These are phyloP conservation scores for Trichoderma sp. DNA, from an alignment of 2,329 filamentous ascomycete genomes.

Conservation along the genomic window DNA sequence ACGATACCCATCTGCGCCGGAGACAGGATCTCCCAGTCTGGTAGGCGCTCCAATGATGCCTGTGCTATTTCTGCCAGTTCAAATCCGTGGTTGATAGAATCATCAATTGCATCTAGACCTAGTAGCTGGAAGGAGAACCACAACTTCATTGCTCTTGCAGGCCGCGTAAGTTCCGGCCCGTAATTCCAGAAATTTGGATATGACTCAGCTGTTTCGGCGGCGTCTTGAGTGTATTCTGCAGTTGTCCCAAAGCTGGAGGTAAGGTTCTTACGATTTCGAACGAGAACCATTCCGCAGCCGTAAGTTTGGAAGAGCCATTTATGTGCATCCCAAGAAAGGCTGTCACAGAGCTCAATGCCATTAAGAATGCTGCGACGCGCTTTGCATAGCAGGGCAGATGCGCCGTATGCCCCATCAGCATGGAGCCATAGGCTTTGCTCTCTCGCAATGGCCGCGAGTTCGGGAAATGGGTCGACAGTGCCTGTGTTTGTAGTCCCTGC, in stretches of 20 bases:
- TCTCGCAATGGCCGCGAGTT: constrained; percentile 12
- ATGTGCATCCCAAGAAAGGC: constrained; percentile 29
- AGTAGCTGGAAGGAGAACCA: constrained; percentile 28
- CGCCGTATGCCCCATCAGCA: constrained; percentile 28
- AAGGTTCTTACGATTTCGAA: constrained; percentile 22
- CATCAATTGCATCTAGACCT: constrained; percentile 23
- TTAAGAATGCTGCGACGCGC: constrained; percentile 13
- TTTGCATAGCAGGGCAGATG: constrained; percentile 24
- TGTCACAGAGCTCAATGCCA: constrained; percentile 24
- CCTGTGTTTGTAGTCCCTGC: constrained; percentile 23
- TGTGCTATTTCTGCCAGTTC: constrained; percentile 25
- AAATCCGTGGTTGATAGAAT: constrained; percentile 27
- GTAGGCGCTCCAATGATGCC: constrained; percentile 20
- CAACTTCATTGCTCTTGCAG: constrained; percentile 27
- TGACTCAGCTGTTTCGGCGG: constrained; percentile 25
- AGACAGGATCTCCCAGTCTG: constrained; percentile 27
- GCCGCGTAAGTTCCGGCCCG: constrained; percentile 26
- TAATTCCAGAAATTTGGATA: constrained; percentile 30
- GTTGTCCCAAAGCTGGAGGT: constrained; percentile 26
- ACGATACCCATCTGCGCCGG: constrained; percentile 25
- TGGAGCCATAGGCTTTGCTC: constrained; percentile 25
- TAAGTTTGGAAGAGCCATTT: constrained; percentile 31
- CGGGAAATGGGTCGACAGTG: constrained; percentile 19
- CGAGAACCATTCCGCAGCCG: constrained; percentile 26
- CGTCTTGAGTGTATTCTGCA: constrained; percentile 28